phyloP scores from a whole-genome alignment of 1,139 yeast genomes.

The Pichia sp. region DNA sequence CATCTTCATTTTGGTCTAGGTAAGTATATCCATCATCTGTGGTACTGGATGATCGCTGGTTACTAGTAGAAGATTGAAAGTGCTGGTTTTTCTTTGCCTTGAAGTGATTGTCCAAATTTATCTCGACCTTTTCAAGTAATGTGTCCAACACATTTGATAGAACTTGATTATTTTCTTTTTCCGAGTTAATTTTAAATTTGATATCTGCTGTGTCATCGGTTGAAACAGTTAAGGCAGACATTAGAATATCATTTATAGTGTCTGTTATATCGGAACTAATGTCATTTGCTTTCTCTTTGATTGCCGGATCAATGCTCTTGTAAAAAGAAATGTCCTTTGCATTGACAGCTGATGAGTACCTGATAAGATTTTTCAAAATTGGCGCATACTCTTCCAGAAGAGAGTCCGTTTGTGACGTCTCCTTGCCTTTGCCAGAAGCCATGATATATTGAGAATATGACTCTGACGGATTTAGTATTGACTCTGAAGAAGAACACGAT shows the following conservation, averaged over 20 bases:
- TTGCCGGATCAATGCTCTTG: constrained; percentile 55
- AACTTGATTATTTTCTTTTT: constrained; percentile 56
- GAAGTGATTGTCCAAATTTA: constrained; percentile 49
- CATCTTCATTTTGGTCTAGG: constrained; percentile 42
- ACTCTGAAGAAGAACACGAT: no score
- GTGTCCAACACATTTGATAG: constrained; percentile 62
- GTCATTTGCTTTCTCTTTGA: constrained; percentile 36
- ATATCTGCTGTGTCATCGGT: constrained; percentile 12
- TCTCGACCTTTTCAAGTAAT: constrained; percentile 70
- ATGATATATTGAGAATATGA: background rate
- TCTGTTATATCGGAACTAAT: constrained; percentile 10
- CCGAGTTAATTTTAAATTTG: constrained; percentile 35
- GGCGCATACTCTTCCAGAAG: constrained; percentile 31
- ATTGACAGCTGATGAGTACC: constrained; percentile 69
- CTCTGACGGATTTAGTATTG: no score
- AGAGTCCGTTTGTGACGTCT: background rate
- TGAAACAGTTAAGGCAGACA: constrained; percentile 36
- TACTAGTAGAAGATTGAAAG: background rate
- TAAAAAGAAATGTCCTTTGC: constrained; percentile 78
- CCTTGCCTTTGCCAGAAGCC: background rate
- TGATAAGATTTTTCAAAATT: constrained; percentile 49
- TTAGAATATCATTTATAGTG: constrained; percentile 50
- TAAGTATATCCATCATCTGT: constrained; percentile 37
- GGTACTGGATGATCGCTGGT: background rate
- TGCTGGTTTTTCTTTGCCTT: constrained; percentile 18